Base-by-base conservation (phyloP, 2,329 filamentous ascomycete genomes). In the Colletotrichum sp. region DNA sequence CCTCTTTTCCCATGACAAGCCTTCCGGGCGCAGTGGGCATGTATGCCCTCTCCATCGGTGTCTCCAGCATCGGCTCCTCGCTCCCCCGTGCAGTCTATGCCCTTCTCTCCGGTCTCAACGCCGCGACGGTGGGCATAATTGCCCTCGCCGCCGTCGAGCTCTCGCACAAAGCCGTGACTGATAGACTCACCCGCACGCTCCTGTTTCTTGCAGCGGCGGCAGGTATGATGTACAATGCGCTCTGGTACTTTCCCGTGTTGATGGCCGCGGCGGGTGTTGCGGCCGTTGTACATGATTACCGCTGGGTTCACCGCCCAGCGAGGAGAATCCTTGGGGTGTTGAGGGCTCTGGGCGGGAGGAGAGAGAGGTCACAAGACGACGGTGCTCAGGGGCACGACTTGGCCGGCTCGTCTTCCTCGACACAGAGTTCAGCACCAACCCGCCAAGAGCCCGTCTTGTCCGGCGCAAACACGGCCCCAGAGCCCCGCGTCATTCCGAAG, bases 231-330 rank as follows among this genome's bases (percentile, higher is more conserved):
- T 94, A 94, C 79, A 93, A 90, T 65, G 89, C 92, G 0, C 83
- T 94, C 0, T 94, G 93, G 93, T 94, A 93, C 77, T 94, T 94
- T 66, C 93, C 93, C 0, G 80, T 91, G 1, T 78, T 94, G 15
- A 91, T 94, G 82, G 77, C 89, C 1, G 78, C 85, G 2, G 90
- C 88, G 0, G 93, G 92, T 1, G 21, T 87, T 2, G 80, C 83
- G 0, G 89, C 90, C 0, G 82, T 90, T 0, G 61, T 89, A 0
- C 92, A 89, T 86, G 92, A 94, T 81, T 83, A 83, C 38, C 85
- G 85, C 61, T 87, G 88, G 81, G 78, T 88, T n/a, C 85, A 88
- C 43, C 81, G 83, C 8, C 81, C 87, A 7, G 80, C 79, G 8
- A 66, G 62, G 28, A 73, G 65, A 9, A 58, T 80, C 56, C 76